These are phyloP conservation scores for Microdochium nivale DNA, from an alignment of 2,329 filamentous ascomycete species.

Conservation along the genomic window DNA sequence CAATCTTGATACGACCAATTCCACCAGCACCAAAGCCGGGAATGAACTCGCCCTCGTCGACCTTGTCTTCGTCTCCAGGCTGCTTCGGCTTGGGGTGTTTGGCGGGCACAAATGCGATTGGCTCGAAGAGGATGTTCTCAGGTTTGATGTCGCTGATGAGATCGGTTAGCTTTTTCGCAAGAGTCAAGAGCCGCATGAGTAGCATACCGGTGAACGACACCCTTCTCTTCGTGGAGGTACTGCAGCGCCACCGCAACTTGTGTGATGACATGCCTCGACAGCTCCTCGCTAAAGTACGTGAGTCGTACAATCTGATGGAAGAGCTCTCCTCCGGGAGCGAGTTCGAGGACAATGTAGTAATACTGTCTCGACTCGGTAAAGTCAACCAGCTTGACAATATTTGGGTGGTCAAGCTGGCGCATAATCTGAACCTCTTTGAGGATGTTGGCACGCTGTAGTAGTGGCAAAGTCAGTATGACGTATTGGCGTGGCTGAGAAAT, in stretches of 20 bases:
- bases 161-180: slow-evolving; percentile 8
- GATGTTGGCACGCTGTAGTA: slow-evolving; percentile 79
- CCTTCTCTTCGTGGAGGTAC: slow-evolving; percentile 89
- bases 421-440: slow-evolving; percentile 98
- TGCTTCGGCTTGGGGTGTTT: slow-evolving; percentile 72
- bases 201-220: slow-evolving; percentile 90
- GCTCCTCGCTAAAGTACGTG: slow-evolving; percentile 95
- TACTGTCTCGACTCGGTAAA: slow-evolving; percentile 92
- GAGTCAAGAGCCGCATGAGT: slow-evolving; percentile 1
- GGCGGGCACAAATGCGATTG: slow-evolving; percentile 71
- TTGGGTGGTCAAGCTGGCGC: slow-evolving; percentile 92
- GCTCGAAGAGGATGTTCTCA: slow-evolving; percentile 91
- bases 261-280: slow-evolving; percentile 87
- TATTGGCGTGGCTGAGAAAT: background rate
- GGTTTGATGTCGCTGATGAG: slow-evolving; percentile 83
- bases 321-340: slow-evolving; percentile 89
- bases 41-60: slow-evolving; percentile 90
- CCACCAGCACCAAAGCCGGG: slow-evolving; percentile 75
- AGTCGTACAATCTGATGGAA: slow-evolving; percentile 98
- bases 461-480: slow-evolving; percentile 16
- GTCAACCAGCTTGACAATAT: slow-evolving; percentile 88
- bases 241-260: slow-evolving; percentile 93
- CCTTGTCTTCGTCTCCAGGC: slow-evolving; percentile 93
- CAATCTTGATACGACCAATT: slow-evolving; percentile 93
- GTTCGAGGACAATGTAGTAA: slow-evolving; percentile 94